Base-by-base conservation (phyloP, 2,329 filamentous ascomycete genomes). In the Ramularia endophylla region DNA sequence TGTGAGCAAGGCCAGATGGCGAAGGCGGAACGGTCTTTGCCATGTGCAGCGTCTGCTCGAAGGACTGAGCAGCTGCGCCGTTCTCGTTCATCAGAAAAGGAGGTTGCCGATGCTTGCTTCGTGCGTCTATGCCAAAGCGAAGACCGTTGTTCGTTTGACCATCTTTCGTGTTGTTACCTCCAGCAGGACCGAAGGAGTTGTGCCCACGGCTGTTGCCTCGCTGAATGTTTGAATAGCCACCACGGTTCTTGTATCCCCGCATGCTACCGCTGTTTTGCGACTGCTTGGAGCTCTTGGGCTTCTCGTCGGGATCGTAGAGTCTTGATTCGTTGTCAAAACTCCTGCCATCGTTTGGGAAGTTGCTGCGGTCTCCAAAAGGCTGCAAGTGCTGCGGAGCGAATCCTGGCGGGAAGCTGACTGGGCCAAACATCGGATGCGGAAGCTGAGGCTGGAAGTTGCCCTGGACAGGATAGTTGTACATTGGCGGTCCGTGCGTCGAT, bases 351-450 rank as follows among this genome's bases (percentile, higher is more conserved):
- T 17, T 18, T 18, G 27, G 36, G 17, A 41, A 16, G 28, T 43
- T 43, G 34, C 35, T 38, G 8, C 36, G 41, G 18, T 44, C 36
- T 18, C 11, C 13, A 12, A 39, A 36, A 5, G 36, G 30, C 22
- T 25, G 22, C 6, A 11, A 6, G 22, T 25, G 11, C 6, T 25
- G 33, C 5, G 18, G 16, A 17, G 18, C 18, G 8, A 22, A 8
- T 13, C 18, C 8, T 9, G 33, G 33, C 16, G 16, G 19, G n/a
- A 34, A 12, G 27, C 17, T n/a, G n/a, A n/a, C 9, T 11, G 34
- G 34, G 12, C 9, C 4, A 25, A 4, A 29, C 22, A 38, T 29
- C 5, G 29, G 34, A 22, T 42, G 40, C 27, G 13, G 27, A 22
- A 20, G 17, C 28, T 18, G 33, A 25, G 6, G 6, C 11, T 6